Evolutionary conservation across 208 protist genomes (phyloP).

Genomic region (Trichomonas tenax): DNA sequence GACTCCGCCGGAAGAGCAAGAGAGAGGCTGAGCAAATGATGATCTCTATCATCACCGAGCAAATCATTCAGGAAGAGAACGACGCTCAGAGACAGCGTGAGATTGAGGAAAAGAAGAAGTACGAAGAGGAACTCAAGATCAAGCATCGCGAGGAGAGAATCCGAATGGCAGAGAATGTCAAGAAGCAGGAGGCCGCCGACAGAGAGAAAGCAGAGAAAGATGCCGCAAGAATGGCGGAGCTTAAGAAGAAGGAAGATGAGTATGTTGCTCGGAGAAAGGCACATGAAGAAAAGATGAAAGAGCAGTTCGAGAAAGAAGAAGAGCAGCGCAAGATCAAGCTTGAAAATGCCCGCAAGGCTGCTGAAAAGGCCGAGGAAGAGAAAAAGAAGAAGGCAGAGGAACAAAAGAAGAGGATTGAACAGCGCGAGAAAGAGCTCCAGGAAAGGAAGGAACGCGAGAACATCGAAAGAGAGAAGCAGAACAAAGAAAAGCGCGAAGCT

Average conservation of each 20-base stretch:
- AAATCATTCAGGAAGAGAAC: background rate
- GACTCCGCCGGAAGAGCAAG: background rate
- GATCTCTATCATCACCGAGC: background rate
- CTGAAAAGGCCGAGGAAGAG: background rate
- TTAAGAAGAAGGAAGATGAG: background rate
- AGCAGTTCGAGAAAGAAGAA: background rate
- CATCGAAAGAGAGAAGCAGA: background rate
- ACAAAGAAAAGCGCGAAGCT: background rate
- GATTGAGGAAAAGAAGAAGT: background rate
- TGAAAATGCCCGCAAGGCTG: background rate
- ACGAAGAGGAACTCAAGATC: background rate
- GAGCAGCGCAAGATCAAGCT: background rate
- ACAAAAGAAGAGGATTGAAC: background rate
- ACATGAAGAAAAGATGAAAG: background rate
- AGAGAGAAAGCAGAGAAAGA: background rate
- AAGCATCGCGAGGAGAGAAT: background rate
- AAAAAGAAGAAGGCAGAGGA: background rate
- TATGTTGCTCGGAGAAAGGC: background rate
- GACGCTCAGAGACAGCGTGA: background rate
- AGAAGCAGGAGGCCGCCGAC: background rate
- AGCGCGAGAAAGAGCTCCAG: background rate
- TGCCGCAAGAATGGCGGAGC: background rate
- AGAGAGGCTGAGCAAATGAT: slow-evolving; percentile 1
- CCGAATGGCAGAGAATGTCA: background rate
- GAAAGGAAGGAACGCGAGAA: background rate